These are phyloP conservation scores for Pseudogymnoascus sp. DNA, from an alignment of 2,329 filamentous ascomycete species.

Conservation along the genomic window DNA sequence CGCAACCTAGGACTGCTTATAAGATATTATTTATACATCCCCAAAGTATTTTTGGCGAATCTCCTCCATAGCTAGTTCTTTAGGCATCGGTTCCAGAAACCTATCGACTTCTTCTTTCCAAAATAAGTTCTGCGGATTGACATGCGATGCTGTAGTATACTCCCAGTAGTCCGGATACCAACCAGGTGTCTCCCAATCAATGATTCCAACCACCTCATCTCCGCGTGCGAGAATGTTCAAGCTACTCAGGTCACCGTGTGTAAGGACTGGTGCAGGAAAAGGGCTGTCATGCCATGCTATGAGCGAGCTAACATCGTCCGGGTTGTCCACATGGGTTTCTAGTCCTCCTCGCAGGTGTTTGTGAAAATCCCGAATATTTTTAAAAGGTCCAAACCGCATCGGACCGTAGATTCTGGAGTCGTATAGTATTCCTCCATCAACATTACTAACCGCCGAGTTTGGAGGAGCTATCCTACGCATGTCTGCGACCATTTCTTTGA, in stretches of 20 bases:
- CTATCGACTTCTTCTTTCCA: constrained; percentile 32
- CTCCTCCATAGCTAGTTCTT: constrained; percentile 33
- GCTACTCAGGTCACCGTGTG: constrained; percentile 12
- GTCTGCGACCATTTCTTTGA: constrained; percentile 20
- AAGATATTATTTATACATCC: constrained; percentile 19
- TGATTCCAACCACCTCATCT: constrained; percentile 30
- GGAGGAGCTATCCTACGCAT: neutral
- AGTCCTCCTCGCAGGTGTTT: constrained; percentile 22
- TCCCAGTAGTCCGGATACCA: constrained; percentile 35
- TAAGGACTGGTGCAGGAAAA: constrained; percentile 13
- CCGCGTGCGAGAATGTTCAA: constrained; percentile 10
- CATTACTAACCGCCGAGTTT: neutral
- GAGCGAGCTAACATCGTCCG: constrained; percentile 11
- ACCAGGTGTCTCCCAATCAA: constrained; percentile 39
- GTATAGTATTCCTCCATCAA: neutral
- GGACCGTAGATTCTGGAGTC: neutral
- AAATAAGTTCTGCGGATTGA: constrained; percentile 32
- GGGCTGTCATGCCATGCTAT: constrained; percentile 14
- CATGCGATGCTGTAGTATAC: constrained; percentile 29
- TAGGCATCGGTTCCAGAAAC: constrained; percentile 31
- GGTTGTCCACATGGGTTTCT: constrained; percentile 11
- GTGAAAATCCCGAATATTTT: constrained; percentile 27
- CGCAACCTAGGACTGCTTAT: neutral
- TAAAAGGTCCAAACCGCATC: constrained; percentile 26
- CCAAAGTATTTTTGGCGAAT: constrained; percentile 31